phyloP scores from a whole-genome alignment of 176 grass and related monocot genomes.

The Cenchrus fungigraminus region DNA sequence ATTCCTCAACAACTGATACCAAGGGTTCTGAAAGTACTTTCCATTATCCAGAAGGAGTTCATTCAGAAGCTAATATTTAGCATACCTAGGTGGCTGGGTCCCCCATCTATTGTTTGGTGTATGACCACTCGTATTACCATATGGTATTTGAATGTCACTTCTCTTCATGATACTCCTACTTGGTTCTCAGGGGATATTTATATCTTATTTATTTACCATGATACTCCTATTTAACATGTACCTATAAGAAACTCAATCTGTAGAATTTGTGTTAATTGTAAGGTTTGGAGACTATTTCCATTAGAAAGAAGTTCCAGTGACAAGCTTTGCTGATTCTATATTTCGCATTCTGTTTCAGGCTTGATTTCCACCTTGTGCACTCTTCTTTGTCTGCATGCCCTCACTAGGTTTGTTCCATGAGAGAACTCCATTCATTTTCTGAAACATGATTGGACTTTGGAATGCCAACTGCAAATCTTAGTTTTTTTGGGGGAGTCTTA shows the following conservation, averaged over 20 bases:
- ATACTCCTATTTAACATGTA: background rate
- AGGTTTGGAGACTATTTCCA: background rate
- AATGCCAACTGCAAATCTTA: background rate
- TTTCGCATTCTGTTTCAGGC: slow-evolving; percentile 51
- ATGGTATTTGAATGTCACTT: background rate
- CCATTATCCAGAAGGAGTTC: background rate
- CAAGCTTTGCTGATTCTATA: slow-evolving; percentile 12
- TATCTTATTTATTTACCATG: slow-evolving; percentile 5
- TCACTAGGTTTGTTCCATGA: slow-evolving; percentile 71
- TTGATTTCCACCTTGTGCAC: slow-evolving; percentile 98
- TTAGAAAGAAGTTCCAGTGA: slow-evolving; percentile 32
- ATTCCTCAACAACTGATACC: too few relatives aligned
- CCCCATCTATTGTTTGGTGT: background rate
- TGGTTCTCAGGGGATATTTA: background rate
- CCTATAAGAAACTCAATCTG: slow-evolving; percentile 19
- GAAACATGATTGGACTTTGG: background rate
- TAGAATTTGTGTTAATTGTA: background rate
- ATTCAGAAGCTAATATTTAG: background rate
- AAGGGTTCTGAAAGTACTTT: background rate
- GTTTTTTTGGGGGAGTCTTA: background rate
- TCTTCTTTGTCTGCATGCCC: slow-evolving; percentile 93
- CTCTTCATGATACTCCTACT: background rate
- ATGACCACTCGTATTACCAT: background rate
- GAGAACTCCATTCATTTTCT: slow-evolving; percentile 18
- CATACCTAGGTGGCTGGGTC: background rate